Conservation (phyloP, 495 filamentous ascomycete species). For the Penicilliopsis zonata region DNA sequence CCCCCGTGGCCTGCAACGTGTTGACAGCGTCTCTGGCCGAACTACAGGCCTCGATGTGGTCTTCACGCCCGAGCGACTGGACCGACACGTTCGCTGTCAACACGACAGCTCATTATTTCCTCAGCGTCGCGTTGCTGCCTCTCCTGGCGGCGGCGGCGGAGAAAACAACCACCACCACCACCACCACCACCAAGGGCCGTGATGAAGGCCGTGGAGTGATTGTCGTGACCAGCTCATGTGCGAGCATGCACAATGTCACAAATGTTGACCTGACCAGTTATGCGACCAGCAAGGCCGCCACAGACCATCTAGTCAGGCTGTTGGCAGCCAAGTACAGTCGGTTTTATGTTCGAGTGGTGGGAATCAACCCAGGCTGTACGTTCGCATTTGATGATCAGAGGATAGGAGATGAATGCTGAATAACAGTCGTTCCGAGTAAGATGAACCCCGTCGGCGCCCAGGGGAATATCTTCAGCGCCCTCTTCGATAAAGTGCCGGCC, state of each 20-base stretch:
- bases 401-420: slow-evolving; percentile 1
- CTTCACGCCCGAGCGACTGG: slow-evolving; percentile 24
- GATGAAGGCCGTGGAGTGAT: slow-evolving; percentile 28
- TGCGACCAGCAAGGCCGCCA: slow-evolving; percentile 31
- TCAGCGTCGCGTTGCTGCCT: slow-evolving; percentile 27
- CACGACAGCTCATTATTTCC: slow-evolving; percentile 31
- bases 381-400: not conserved
- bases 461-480: slow-evolving; percentile 29
- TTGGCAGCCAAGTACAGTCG: slow-evolving; percentile 28
- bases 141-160: slow-evolving; percentile 21
- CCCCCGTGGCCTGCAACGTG: slow-evolving; percentile 24
- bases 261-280: slow-evolving; percentile 36
- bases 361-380: slow-evolving; percentile 36
- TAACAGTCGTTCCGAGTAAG: slow-evolving; percentile 29
- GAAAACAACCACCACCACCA: not conserved
- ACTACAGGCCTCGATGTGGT: slow-evolving; percentile 33
- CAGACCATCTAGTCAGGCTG: slow-evolving; percentile 30
- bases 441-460: slow-evolving; percentile 34
- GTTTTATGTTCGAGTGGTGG: slow-evolving; percentile 29
- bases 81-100: slow-evolving; percentile 27
- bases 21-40: slow-evolving; percentile 19
- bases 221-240: slow-evolving; percentile 29
- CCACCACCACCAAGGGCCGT: slow-evolving; percentile 7
- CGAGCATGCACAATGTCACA: slow-evolving; percentile 35
- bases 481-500: slow-evolving; percentile 33